Conservation (phyloP, 2,329 filamentous ascomycete genomes). For the Phyllosticta citribraziliensis region DNA sequence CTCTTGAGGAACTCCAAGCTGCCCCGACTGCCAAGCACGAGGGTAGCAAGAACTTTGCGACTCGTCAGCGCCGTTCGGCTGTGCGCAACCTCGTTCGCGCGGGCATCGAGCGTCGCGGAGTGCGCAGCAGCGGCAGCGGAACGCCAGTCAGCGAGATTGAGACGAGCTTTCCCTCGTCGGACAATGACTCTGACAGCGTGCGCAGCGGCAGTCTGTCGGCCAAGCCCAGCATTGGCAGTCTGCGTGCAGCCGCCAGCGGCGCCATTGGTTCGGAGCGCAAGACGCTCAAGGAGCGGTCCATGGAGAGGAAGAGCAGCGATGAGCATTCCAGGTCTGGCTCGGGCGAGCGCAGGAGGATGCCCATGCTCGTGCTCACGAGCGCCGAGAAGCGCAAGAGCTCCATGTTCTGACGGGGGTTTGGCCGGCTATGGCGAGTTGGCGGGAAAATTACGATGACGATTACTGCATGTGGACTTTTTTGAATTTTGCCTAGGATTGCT, state of each 20-base stretch:
- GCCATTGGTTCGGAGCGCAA: constrained; percentile 85
- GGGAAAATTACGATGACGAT: background rate
- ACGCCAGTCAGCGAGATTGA: constrained; percentile 81
- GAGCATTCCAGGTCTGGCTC: constrained; percentile 48
- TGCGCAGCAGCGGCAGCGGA: constrained; percentile 67
- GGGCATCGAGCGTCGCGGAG: constrained; percentile 69
- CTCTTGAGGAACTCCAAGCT: constrained; percentile 78
- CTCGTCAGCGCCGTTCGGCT: constrained; percentile 83
- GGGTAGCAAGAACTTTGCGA: constrained; percentile 93
- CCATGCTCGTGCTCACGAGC: constrained; percentile 77
- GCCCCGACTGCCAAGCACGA: constrained; percentile 90
- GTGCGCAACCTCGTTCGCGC: constrained; percentile 87
- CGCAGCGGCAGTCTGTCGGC: constrained; percentile 76
- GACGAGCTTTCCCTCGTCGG: constrained; percentile 55
- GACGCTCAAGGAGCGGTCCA: constrained; percentile 32
- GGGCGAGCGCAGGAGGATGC: constrained; percentile 63
- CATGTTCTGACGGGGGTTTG: constrained; percentile 38
- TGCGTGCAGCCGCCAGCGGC: constrained; percentile 67
- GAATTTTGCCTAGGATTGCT: background rate
- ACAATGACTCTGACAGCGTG: constrained; percentile 52
- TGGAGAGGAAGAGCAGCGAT: constrained; percentile 23
- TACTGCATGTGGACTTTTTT: background rate
- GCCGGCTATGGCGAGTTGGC: background rate
- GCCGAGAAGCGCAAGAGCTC: constrained; percentile 82
- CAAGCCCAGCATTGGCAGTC: constrained; percentile 62